Conservation (phyloP, 352 stramenopile species). For the Pythium dissimile region DNA sequence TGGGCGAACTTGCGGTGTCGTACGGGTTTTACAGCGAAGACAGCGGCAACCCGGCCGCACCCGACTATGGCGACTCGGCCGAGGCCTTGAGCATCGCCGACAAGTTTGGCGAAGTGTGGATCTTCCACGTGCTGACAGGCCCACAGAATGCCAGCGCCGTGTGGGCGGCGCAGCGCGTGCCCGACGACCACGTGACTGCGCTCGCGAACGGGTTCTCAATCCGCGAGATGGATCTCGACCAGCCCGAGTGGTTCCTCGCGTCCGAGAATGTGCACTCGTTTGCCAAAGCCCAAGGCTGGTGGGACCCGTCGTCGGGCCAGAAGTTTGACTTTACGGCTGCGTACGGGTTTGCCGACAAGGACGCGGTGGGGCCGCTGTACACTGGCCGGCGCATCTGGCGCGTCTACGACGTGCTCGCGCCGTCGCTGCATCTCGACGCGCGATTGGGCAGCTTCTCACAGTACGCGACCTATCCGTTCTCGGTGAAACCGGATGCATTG, state of each 20-base stretch:
- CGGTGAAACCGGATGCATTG: conserved; percentile 60
- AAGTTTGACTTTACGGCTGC: conserved; percentile 68
- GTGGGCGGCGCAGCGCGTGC: conserved; percentile 92
- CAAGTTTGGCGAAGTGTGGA: conserved; percentile 86
- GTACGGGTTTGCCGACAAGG: conserved; percentile 64
- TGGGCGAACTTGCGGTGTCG: conserved; percentile 90
- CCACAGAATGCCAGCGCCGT: conserved; percentile 82
- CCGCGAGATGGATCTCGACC: conserved; percentile 72
- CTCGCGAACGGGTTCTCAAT: conserved; percentile 94
- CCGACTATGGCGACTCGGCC: conserved; percentile 63
- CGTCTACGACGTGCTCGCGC: conserved; percentile 75
- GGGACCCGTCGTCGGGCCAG: conserved; percentile 38
- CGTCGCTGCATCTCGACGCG: conserved; percentile 71
- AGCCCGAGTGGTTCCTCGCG: conserved; percentile 86
- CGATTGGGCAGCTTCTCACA: conserved; percentile 56
- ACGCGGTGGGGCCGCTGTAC: conserved; percentile 65
- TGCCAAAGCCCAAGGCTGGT: conserved; percentile 85
- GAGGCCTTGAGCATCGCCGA: conserved; percentile 89
- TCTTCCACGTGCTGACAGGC: conserved; percentile 94
- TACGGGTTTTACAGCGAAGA: conserved; percentile 94
- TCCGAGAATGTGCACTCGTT: conserved; percentile 85
- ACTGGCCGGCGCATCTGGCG: conserved; percentile 87
- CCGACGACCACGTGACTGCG: conserved; percentile 85
- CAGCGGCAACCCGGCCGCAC: conserved; percentile 54
- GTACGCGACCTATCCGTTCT: conserved; percentile 89